Conservation (phyloP, 2,329 filamentous ascomycete species). For the Cordyceps cicadae region DNA sequence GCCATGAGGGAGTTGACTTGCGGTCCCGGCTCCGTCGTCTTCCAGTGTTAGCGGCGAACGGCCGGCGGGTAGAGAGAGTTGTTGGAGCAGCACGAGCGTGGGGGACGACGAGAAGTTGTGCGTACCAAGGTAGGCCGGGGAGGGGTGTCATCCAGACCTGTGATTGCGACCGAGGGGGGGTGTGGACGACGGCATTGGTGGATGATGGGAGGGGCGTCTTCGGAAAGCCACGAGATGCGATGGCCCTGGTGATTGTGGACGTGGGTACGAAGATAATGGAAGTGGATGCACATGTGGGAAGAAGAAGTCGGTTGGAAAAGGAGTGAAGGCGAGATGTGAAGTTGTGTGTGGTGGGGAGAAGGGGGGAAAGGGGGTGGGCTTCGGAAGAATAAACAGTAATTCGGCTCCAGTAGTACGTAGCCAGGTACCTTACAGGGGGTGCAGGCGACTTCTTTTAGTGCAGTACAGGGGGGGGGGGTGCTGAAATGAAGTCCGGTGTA, state of each 20-base stretch:
- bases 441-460: too few relatives aligned
- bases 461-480: too few relatives aligned
- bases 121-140: neutral
- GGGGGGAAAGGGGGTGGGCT: neutral
- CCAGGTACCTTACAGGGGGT: neutral
- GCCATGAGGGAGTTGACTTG: conserved; percentile 8
- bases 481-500: too few relatives aligned
- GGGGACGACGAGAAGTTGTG: neutral
- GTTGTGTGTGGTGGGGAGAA: neutral
- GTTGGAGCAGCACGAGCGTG: neutral
- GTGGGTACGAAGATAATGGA: conserved; percentile 9
- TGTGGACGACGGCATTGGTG: neutral
- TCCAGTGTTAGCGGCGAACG: conserved; percentile 8
- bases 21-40: conserved; percentile 4
- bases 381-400: neutral
- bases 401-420: too few relatives aligned
- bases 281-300: conserved; percentile 7
- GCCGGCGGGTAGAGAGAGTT: conserved; percentile 6
- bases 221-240: conserved; percentile 10
- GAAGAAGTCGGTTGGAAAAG: conserved; percentile 2
- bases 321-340: neutral
- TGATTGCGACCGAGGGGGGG: too few relatives aligned
- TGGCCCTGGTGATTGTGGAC: conserved; percentile 1
- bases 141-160: neutral
- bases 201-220: conserved; percentile 8